Percentiles rank a stretch among this genome's conserved stretches.
These are phyloP conservation scores for Mycena vulgaris DNA, from an alignment of 768 basidiomycete genomes.

Conservation along the genomic window DNA sequence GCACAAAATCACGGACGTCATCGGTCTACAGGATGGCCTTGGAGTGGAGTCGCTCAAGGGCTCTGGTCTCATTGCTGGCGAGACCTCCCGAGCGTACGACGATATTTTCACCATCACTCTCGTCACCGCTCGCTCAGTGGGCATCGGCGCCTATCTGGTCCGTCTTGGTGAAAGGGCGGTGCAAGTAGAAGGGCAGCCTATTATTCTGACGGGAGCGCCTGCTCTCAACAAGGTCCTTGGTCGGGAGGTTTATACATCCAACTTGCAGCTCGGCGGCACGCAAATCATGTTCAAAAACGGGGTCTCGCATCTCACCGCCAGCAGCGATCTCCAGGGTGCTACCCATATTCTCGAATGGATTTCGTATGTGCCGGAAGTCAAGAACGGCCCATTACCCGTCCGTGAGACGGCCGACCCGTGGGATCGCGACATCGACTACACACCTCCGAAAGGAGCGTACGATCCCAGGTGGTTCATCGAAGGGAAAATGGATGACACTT, in stretches of 20 bases:
- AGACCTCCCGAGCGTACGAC: slow-evolving; percentile 98
- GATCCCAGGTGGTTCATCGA: slow-evolving; percentile 99
- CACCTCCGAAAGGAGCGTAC: slow-evolving; percentile 94
- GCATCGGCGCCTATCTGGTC: slow-evolving; percentile 98
- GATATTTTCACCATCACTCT: slow-evolving; percentile 99
- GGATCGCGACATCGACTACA: slow-evolving; percentile 94
- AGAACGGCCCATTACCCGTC: slow-evolving; percentile 86
- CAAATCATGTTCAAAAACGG: slow-evolving; percentile 99
- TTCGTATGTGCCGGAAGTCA: slow-evolving; percentile 91
- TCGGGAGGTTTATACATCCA: slow-evolving; percentile 98
- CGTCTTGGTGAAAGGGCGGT: slow-evolving; percentile 98
- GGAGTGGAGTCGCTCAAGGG: slow-evolving; percentile 97
- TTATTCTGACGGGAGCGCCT: slow-evolving; percentile 97
- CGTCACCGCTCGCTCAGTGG: slow-evolving; percentile 98
- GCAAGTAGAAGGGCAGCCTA: slow-evolving; percentile 99
- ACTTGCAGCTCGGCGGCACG: slow-evolving; percentile 98
- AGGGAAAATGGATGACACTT: slow-evolving; percentile 90
- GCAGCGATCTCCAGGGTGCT: slow-evolving; percentile 96
- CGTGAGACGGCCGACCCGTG: slow-evolving; percentile 81
- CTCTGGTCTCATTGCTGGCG: slow-evolving; percentile 98
- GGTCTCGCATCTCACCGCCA: slow-evolving; percentile 95
- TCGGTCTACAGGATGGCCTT: slow-evolving; percentile 96
- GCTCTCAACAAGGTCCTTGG: slow-evolving; percentile 99
- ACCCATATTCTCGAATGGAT: slow-evolving; percentile 95
- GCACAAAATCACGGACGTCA: slow-evolving; percentile 96